Conservation (phyloP, 371 early-diverging fungal genomes). For the Mortierella sp. region DNA sequence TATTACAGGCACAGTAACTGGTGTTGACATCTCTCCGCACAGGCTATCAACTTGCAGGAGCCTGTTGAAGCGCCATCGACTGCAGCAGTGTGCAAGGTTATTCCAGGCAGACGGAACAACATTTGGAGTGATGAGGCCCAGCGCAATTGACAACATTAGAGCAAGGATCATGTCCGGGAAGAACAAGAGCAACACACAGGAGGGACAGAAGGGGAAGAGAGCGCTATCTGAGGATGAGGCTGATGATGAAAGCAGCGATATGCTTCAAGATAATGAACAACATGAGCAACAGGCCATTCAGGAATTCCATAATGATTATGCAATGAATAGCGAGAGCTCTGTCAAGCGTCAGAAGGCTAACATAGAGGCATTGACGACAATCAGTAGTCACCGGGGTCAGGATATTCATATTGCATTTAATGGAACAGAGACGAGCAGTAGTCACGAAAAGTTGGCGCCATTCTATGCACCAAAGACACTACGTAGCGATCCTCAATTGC, state of each 20-base stretch:
- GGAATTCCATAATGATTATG: conserved; percentile 22
- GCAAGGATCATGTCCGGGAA: conserved; percentile 45
- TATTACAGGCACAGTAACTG: conserved; percentile 85
- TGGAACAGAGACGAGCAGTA: conserved; percentile 20
- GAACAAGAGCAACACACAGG: not conserved
- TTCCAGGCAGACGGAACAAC: conserved; percentile 86
- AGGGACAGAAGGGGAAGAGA: conserved; percentile 11
- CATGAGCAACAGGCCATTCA: conserved; percentile 4
- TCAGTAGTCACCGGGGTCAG: not conserved
- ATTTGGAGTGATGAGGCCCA: conserved; percentile 84
- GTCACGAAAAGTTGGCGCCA: conserved; percentile 62
- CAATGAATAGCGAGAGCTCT: conserved; percentile 12
- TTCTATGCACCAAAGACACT: conserved; percentile 86
- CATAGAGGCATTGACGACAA: conserved; percentile 6
- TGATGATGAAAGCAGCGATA: not conserved
- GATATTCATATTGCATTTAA: conserved; percentile 9
- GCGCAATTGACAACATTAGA: conserved; percentile 60
- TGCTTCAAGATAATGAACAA: not conserved
- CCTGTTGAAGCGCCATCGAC: conserved; percentile 74
- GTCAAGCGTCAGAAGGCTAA: conserved; percentile 29
- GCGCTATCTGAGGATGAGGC: conserved; percentile 12
- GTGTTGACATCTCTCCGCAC: conserved; percentile 87
- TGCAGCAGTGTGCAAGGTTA: conserved; percentile 69
- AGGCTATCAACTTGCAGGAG: conserved; percentile 81
- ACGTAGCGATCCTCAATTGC: conserved; percentile 67